phyloP scores from a whole-genome alignment of 306 rosid species.

The Begonia loranthoides region DNA sequence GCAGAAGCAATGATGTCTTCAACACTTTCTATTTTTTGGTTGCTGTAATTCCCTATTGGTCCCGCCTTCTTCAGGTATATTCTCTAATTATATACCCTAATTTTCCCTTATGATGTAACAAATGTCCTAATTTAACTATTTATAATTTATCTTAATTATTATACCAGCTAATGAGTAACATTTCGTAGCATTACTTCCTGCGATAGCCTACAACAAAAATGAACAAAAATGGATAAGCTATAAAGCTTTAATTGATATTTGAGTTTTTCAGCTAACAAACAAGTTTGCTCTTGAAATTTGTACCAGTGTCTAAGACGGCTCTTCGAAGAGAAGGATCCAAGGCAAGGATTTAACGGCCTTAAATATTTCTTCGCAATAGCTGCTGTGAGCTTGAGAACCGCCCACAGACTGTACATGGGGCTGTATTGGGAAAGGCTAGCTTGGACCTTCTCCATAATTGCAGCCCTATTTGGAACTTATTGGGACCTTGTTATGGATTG shows the following conservation, averaged over 20 bases:
- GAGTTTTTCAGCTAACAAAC: not conserved
- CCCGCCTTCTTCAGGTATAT: constrained; percentile 53
- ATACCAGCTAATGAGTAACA: too few relatives aligned
- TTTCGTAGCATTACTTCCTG: not conserved
- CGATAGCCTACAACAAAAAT: too few relatives aligned
- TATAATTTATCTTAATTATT: too few relatives aligned
- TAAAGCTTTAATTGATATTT: not conserved
- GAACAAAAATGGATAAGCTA: not conserved
- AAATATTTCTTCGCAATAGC: constrained; percentile 46
- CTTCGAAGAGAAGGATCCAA: constrained; percentile 43
- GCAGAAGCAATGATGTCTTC: constrained; percentile 19
- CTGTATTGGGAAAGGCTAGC: constrained; percentile 30
- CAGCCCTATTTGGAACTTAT: constrained; percentile 38
- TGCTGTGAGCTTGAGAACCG: constrained; percentile 49
- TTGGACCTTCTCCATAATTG: constrained; percentile 26
- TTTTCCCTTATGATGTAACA: too few relatives aligned
- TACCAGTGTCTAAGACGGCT: constrained; percentile 45
- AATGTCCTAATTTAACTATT: too few relatives aligned
- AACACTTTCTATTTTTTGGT: constrained; percentile 33
- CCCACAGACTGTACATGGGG: constrained; percentile 17
- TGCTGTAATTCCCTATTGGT: constrained; percentile 42
- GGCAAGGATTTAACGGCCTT: constrained; percentile 48
- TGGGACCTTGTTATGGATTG: constrained; percentile 67
- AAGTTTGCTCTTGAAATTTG: not conserved
- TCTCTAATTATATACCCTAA: too few relatives aligned